A percentile compares a stretch with the other conserved stretches of the same genome.
These are phyloP conservation scores for Talaromyces adpressus DNA, from an alignment of 495 filamentous ascomycete genomes.

Conservation along the genomic window DNA sequence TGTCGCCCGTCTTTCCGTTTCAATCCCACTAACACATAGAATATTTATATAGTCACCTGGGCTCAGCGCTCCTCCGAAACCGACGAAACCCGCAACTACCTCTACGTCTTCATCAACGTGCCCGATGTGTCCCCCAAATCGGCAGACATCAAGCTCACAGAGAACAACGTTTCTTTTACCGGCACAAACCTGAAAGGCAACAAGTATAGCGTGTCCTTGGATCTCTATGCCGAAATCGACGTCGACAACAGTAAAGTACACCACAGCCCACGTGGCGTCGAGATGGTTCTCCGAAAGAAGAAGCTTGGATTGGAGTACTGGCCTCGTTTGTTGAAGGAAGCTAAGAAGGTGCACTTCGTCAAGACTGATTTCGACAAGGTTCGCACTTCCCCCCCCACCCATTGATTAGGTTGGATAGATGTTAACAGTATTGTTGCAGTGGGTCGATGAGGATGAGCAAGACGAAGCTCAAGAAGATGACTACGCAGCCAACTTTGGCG, in stretches of 20 bases:
- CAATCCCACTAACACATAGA: background rate
- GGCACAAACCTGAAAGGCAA: slow-evolving; percentile 76
- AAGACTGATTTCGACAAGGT: slow-evolving; percentile 99
- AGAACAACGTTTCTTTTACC: slow-evolving; percentile 70
- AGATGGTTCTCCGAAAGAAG: slow-evolving; percentile 94
- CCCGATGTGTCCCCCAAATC: slow-evolving; percentile 65
- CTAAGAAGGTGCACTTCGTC: slow-evolving; percentile 86
- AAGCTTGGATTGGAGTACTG: slow-evolving; percentile 85
- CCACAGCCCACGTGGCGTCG: slow-evolving; percentile 77
- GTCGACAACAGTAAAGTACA: slow-evolving; percentile 67
- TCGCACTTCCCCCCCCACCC: slow-evolving; percentile 12
- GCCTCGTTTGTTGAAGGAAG: slow-evolving; percentile 87
- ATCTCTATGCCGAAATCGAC: slow-evolving; percentile 91
- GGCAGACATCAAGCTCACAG: slow-evolving; percentile 72
- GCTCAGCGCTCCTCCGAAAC: slow-evolving; percentile 83
- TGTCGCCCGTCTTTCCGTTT: too few species aligned
- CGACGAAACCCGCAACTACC: slow-evolving; percentile 79
- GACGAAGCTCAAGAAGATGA: slow-evolving; percentile 81
- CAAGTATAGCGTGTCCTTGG: slow-evolving; percentile 78
- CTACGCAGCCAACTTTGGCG: slow-evolving; percentile 59
- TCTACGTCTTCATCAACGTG: slow-evolving; percentile 85
- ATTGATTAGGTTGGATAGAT: too few species aligned
- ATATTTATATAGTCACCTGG: slow-evolving; percentile 69
- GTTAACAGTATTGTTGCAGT: too few species aligned
- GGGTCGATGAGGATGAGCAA: slow-evolving; percentile 98